These are phyloP conservation scores for Botrytis squamosa DNA, from an alignment of 2,329 filamentous ascomycete genomes.

Conservation along the genomic window DNA sequence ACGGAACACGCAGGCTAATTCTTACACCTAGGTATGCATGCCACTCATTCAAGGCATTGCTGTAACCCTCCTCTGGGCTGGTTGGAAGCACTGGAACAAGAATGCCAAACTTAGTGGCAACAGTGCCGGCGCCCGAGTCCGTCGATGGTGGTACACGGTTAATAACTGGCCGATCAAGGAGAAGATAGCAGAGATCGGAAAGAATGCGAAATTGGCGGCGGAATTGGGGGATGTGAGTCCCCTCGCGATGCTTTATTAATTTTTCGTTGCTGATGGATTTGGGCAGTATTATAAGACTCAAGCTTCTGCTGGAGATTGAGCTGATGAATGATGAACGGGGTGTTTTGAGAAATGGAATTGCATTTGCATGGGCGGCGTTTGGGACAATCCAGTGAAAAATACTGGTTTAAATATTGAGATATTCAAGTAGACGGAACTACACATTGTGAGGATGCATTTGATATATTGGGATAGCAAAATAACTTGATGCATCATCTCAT, in stretches of 20 bases:
- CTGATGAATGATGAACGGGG: constrained; percentile 22
- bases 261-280: constrained; percentile 33
- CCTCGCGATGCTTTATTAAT: constrained; percentile 27
- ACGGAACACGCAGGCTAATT: constrained; percentile 17
- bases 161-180: constrained; percentile 81
- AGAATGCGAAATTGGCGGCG: constrained; percentile 39
- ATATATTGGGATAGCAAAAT: neutral
- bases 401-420: neutral
- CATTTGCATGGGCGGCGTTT: constrained; percentile 19
- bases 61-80: constrained; percentile 82
- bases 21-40: constrained; percentile 65
- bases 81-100: constrained; percentile 89
- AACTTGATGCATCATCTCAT: neutral
- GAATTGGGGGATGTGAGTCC: constrained; percentile 45
- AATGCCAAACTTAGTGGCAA: constrained; percentile 74
- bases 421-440: neutral
- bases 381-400: constrained; percentile 4
- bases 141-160: constrained; percentile 92
- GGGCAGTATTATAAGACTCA: constrained; percentile 36
- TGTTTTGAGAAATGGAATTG: neutral
- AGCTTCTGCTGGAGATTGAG: constrained; percentile 29
- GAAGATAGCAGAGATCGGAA: constrained; percentile 27
- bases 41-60: constrained; percentile 83
- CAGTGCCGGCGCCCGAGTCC: constrained; percentile 70
- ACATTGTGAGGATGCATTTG: neutral